These are phyloP conservation scores for Akanthomyces uredinophilus DNA, from an alignment of 2,329 filamentous ascomycete genomes.

Conservation along the genomic window DNA sequence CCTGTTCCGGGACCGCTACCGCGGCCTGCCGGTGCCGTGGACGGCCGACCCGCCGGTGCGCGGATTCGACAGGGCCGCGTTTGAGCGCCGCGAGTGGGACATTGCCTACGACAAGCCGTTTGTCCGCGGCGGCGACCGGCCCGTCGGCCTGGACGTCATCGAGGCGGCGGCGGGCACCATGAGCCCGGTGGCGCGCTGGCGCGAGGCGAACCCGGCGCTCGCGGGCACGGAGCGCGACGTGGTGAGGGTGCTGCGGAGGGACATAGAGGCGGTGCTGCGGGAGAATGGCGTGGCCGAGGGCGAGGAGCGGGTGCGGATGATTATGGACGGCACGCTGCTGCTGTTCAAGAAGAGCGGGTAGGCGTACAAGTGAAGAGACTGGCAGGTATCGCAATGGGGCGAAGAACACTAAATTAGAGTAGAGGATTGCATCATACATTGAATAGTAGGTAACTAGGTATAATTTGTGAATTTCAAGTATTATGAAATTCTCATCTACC, in stretches of 20 bases:
- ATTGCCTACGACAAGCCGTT: slow-evolving; percentile 26
- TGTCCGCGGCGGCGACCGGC: slow-evolving; percentile 13
- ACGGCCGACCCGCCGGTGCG: slow-evolving; percentile 25
- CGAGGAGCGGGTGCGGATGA: not conserved
- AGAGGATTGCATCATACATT: too few species aligned
- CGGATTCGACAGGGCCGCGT: slow-evolving; percentile 35
- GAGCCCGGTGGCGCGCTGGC: slow-evolving; percentile 40
- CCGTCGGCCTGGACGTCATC: slow-evolving; percentile 27
- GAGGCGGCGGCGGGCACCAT: slow-evolving; percentile 33
- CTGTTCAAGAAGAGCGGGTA: not conserved
- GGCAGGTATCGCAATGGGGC: too few species aligned
- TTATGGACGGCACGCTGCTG: not conserved
- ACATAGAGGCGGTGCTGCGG: slow-evolving; percentile 25
- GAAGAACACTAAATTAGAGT: too few species aligned
- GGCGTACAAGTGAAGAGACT: not conserved
- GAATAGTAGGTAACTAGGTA: too few species aligned
- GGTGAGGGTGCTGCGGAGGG: slow-evolving; percentile 25
- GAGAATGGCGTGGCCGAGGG: slow-evolving; percentile 27
- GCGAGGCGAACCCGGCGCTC: slow-evolving; percentile 37
- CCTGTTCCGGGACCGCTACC: slow-evolving; percentile 36
- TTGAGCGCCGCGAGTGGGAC: slow-evolving; percentile 40
- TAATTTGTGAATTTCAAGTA: not conserved
- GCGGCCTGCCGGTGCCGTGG: slow-evolving; percentile 46
- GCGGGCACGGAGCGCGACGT: slow-evolving; percentile 37
- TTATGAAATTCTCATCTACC: too few species aligned